A percentile compares a stretch with the other conserved stretches of the same genome.
These are phyloP conservation scores for Aciculosporium take DNA, from an alignment of 2,329 filamentous ascomycete genomes.

Conservation along the genomic window DNA sequence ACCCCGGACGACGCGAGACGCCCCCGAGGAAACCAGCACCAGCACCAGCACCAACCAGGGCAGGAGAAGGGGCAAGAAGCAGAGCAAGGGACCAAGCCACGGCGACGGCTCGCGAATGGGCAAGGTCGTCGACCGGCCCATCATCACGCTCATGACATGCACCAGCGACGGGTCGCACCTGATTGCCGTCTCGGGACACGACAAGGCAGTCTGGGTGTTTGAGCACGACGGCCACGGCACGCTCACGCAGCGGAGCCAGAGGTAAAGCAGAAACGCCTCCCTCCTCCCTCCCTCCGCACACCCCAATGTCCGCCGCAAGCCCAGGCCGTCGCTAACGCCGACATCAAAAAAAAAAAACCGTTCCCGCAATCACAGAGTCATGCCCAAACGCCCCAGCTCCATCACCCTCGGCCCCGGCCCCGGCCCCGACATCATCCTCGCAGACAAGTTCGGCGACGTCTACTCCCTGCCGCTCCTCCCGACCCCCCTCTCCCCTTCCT, in stretches of 20 bases:
- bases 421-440: conserved; percentile 62
- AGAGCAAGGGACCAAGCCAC: conserved; percentile 14
- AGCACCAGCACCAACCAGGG: conserved; percentile 8
- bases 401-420: conserved; percentile 53
- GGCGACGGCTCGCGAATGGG: conserved; percentile 11
- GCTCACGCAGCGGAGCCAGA: conserved; percentile 54
- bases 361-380: too few species aligned
- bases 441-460: conserved; percentile 95
- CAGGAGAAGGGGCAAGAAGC: conserved; percentile 16
- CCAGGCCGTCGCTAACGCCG: background rate
- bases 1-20: conserved; percentile 9
- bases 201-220: conserved; percentile 82
- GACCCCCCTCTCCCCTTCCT: conserved; percentile 11
- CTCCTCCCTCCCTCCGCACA: background rate
- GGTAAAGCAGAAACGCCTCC: conserved; percentile 31
- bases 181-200: conserved; percentile 71
- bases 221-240: conserved; percentile 45
- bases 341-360: conserved; percentile 19
- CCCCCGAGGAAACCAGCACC: conserved; percentile 9
- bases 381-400: conserved; percentile 81
- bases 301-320: background rate
- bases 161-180: conserved; percentile 53
- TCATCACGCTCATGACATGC: conserved; percentile 53
- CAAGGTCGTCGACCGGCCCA: conserved; percentile 36
- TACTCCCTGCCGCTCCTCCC: conserved; percentile 62